Evolutionary conservation across 2,329 filamentous ascomycete species (phyloP).

Genomic region (Phoma sp.): DNA sequence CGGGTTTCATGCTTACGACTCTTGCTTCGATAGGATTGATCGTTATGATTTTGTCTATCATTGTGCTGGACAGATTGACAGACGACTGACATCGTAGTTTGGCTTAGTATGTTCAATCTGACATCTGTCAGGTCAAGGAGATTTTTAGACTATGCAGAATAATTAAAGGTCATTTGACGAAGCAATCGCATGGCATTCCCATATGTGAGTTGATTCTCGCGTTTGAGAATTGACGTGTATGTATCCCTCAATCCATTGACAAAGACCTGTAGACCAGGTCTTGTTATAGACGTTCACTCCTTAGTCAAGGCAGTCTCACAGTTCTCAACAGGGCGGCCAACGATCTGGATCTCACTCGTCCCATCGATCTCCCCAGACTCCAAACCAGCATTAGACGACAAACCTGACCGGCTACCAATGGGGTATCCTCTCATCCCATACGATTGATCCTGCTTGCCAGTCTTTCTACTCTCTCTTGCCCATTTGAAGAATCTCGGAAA

Average conservation of each 20-base stretch:
- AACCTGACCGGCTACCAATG: too few relatives aligned
- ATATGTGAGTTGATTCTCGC: too few relatives aligned
- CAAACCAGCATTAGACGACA: not conserved
- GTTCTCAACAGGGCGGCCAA: not conserved
- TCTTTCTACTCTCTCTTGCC: not conserved
- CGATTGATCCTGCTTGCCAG: not conserved
- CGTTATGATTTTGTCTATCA: constrained; percentile 94
- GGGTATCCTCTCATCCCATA: not conserved
- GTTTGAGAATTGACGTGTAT: too few relatives aligned
- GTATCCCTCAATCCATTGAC: too few relatives aligned
- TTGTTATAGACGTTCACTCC: too few relatives aligned
- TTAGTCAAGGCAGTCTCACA: not conserved
- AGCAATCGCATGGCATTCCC: too few relatives aligned
- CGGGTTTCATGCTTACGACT: constrained; percentile 89
- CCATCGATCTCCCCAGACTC: not conserved
- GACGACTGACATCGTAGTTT: not conserved
- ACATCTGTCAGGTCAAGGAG: too few relatives aligned
- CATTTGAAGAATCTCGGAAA: constrained; percentile 22
- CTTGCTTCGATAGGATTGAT: constrained; percentile 92
- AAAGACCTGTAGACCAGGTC: too few relatives aligned
- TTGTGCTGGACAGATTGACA: constrained; percentile 69
- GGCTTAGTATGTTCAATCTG: too few relatives aligned
- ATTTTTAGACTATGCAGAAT: too few relatives aligned
- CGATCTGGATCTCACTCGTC: not conserved
- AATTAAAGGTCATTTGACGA: too few relatives aligned